Base-by-base conservation (phyloP, 192 early-diverging fungal genomes). In the Coemansia sp. region DNA sequence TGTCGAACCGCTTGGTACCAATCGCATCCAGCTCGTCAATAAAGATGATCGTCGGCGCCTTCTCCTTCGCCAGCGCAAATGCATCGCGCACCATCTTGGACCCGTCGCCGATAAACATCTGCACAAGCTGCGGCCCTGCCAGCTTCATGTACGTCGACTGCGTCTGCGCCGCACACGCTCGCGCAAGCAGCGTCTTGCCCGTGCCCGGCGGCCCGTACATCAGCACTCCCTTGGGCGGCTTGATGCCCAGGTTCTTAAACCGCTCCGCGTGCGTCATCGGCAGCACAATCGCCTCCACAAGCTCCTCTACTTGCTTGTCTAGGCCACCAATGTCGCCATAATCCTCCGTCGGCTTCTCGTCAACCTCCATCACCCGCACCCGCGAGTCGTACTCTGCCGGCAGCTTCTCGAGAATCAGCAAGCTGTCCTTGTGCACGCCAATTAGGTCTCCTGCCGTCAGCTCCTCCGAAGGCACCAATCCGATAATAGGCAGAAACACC, bases 361-460 rank as follows among this genome's bases (percentile, higher is more conserved):
- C 96, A 5, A 98, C 96, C 72, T 98, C 96, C 96, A 98, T 98
- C 11, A 94, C 96, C 72, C 97, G 97, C 32, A 96, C 96, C 36
- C 96, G 84, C 24, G 93, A 92, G 72, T 98, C 96, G 57, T 95
- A 98, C 87, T 98, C 96, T 11, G 94, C 87, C 4, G 96, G 96
- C 43, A 98, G 81, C 66, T 87, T 94, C 54, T 98, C 94, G 39
- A 98, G 80, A 52, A 98, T 85, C 64, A 98, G 71, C 60, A 90
- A 97, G 63, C 87, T 90, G 81, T 98, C 96, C 68, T 98, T 98
- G 78, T 98, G 94, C 25, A 96, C 93, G 57, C 94, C 96, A 67
- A 98, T 91, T 39, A 98, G 79, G 62, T 98, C 96, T 32, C 89
- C 92, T n/a, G 96, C 93, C 56, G 87, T 93, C 41, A 98, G 78